These are phyloP conservation scores for Monosporascus sp. DNA, from an alignment of 2,329 filamentous ascomycete species.

Conservation along the genomic window DNA sequence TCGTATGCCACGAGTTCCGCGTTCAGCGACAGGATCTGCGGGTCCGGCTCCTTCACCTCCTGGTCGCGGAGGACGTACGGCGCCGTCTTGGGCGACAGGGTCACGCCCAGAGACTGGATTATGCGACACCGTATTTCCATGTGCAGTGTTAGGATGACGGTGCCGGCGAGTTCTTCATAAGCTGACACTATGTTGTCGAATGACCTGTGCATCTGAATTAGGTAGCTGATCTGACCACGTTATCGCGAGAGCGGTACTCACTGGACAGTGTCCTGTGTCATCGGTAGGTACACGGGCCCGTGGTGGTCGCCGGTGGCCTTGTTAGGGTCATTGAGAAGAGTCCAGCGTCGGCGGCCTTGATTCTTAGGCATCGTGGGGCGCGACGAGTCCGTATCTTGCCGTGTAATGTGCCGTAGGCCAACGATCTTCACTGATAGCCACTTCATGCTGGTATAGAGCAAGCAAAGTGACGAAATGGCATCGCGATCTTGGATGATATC, in stretches of 20 bases:
- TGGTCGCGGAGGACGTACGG: conserved; percentile 62
- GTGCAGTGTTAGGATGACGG: conserved; percentile 78
- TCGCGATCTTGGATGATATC: conserved; percentile 90
- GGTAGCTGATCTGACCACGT: not conserved
- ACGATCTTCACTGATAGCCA: conserved; percentile 84
- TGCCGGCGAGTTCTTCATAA: conserved; percentile 74
- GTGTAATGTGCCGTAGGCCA: conserved; percentile 77
- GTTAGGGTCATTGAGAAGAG: conserved; percentile 62
- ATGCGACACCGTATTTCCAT: conserved; percentile 84
- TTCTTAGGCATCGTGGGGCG: conserved; percentile 46
- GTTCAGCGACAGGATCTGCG: conserved; percentile 78
- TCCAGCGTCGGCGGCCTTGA: conserved; percentile 76
- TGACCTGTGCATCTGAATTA: conserved; percentile 43
- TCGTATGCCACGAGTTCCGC: conserved; percentile 81
- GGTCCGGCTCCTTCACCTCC: conserved; percentile 71
- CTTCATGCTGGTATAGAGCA: conserved; percentile 96
- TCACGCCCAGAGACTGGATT: conserved; percentile 68
- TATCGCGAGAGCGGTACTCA: conserved; percentile 39
- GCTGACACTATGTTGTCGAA: conserved; percentile 85
- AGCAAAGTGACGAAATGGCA: conserved; percentile 74
- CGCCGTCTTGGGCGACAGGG: conserved; percentile 54
- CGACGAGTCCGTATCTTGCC: conserved; percentile 63
- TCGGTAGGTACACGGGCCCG: conserved; percentile 72
- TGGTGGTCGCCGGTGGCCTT: conserved; percentile 53
- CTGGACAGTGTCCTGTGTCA: conserved; percentile 79